Percentiles rank a stretch among this genome's conserved stretches.
These are phyloP conservation scores for Acacia pycnantha DNA, from an alignment of 331 rosid species.

Conservation along the genomic window DNA sequence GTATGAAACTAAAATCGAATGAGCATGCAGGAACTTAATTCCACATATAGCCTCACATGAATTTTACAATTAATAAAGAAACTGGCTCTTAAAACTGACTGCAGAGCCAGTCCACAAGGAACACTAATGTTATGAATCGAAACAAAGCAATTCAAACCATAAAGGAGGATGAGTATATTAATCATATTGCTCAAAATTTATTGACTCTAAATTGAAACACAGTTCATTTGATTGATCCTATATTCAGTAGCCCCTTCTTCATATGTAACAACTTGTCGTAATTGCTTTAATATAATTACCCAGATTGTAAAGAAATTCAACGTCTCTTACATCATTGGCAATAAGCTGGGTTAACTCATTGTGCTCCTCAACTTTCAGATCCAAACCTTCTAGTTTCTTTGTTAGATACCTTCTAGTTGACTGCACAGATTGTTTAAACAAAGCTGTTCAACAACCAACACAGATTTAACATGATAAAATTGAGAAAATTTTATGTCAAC, in stretches of 20 bases:
- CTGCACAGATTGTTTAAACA: constrained; percentile 34
- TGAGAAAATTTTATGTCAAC: constrained; percentile 13
- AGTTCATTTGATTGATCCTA: too few relatives aligned
- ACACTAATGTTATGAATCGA: constrained; percentile 6
- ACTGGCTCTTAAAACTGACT: background rate
- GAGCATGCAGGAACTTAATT: background rate
- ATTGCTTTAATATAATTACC: background rate
- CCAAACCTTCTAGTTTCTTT: constrained; percentile 65
- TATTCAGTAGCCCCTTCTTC: too few relatives aligned
- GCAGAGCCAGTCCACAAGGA: constrained; percentile 2
- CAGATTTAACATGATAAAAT: constrained; percentile 9
- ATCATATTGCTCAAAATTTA: background rate
- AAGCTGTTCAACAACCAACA: background rate
- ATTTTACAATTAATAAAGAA: constrained; percentile 10
- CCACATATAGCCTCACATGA: background rate
- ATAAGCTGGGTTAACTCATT: constrained; percentile 57
- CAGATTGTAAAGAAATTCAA: constrained; percentile 7
- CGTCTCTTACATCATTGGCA: constrained; percentile 54
- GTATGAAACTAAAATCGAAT: constrained; percentile 11
- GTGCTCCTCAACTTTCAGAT: constrained; percentile 68
- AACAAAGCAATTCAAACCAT: background rate
- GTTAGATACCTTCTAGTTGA: constrained; percentile 67
- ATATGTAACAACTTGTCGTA: too few relatives aligned
- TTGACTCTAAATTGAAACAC: background rate
- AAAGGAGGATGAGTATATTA: background rate